Percentiles rank a stretch among this genome's conserved stretches.
Evolutionary conservation across 2,329 filamentous ascomycete species (phyloP).

Genomic region (Talaromyces sp.): DNA sequence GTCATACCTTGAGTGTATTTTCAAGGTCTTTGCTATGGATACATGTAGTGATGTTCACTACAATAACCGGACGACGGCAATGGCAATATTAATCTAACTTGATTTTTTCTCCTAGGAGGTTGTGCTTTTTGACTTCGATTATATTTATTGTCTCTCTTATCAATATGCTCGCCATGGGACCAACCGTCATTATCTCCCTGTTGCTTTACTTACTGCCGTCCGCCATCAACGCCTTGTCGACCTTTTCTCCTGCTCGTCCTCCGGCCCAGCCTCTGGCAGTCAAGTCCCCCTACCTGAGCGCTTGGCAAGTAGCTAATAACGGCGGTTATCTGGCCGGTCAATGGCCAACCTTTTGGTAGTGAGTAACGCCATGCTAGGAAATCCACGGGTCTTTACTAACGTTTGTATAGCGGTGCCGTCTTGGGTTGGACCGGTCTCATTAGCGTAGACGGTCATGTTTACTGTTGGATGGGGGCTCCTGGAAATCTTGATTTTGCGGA

Average conservation of each 20-base stretch:
- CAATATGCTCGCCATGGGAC: slow-evolving; percentile 22
- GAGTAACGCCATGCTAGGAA: slow-evolving; percentile 25
- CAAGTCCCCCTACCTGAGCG: slow-evolving; percentile 67
- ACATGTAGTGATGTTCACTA: background rate
- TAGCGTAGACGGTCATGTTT: slow-evolving; percentile 59
- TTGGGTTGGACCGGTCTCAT: slow-evolving; percentile 68
- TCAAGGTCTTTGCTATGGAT: background rate
- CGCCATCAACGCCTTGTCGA: slow-evolving; percentile 38
- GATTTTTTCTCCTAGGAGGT: background rate
- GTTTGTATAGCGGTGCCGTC: slow-evolving; percentile 44
- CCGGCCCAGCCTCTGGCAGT: slow-evolving; percentile 69
- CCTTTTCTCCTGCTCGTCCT: slow-evolving; percentile 59
- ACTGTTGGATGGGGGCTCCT: slow-evolving; percentile 62
- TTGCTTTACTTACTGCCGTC: slow-evolving; percentile 19
- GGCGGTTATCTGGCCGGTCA: slow-evolving; percentile 63
- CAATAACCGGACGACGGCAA: background rate
- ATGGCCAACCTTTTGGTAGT: slow-evolving; percentile 68
- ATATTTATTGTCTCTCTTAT: background rate
- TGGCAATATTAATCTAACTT: background rate
- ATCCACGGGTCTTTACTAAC: slow-evolving; percentile 12
- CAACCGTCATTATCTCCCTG: slow-evolving; percentile 20
- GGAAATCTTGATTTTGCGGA: slow-evolving; percentile 44
- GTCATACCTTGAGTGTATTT: background rate
- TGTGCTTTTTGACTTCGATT: background rate
- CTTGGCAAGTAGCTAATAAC: slow-evolving; percentile 61